Conservation (phyloP, 31 red algal species). For the Asparagopsis taxiformis region DNA sequence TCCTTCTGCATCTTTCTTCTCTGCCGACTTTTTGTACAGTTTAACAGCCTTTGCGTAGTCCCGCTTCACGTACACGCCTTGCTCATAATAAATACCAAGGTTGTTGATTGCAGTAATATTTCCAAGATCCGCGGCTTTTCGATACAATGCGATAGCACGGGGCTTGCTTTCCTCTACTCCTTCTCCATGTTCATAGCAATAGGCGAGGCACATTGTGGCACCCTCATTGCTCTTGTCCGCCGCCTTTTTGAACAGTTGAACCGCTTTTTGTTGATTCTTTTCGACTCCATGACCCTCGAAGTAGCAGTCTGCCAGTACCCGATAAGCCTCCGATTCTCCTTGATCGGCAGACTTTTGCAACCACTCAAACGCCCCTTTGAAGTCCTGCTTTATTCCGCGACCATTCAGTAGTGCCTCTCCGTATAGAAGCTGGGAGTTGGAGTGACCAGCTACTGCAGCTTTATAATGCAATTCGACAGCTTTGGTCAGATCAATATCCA, state of each 20-base stretch:
- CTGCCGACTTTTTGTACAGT: constrained; percentile 33
- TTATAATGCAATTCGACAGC: constrained; percentile 45
- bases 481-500: constrained; percentile 7
- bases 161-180: constrained; percentile 10
- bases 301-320: constrained; percentile 35
- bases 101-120: constrained; percentile 22
- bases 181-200: constrained; percentile 27
- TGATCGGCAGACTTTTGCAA: constrained; percentile 15
- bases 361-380: background rate
- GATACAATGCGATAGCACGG: constrained; percentile 10
- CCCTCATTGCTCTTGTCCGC: constrained; percentile 3
- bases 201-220: constrained; percentile 6
- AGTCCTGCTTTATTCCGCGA: constrained; percentile 3
- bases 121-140: background rate
- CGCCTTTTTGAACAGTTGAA: background rate
- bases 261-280: constrained; percentile 10
- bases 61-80: constrained; percentile 18
- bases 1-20: constrained; percentile 35
- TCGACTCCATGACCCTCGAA: constrained; percentile 23
- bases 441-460: constrained; percentile 3
- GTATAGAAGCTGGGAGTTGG: background rate
- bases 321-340: constrained; percentile 4
- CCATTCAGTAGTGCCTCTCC: constrained; percentile 21
- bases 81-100: constrained; percentile 32
- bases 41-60: constrained; percentile 43